Evolutionary conservation across 805 yeast species (phyloP).

Genomic region (Starmerella bombicola): DNA sequence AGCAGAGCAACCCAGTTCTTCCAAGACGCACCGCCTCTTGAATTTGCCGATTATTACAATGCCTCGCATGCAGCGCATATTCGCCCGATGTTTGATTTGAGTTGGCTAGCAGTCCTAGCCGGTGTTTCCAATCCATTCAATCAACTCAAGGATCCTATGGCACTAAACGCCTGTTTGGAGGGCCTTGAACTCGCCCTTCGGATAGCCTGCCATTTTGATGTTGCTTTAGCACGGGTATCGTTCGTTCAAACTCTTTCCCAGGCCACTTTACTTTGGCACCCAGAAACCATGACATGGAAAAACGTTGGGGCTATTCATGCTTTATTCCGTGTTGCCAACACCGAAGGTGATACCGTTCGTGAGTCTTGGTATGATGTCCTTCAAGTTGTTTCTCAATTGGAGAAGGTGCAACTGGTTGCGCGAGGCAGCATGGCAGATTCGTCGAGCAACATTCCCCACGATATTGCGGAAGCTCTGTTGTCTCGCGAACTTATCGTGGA

Average conservation of each 20-base stretch:
- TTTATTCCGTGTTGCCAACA: conserved; percentile 60
- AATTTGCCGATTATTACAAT: conserved; percentile 51
- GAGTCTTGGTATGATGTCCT: conserved; percentile 78
- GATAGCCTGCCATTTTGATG: conserved; percentile 70
- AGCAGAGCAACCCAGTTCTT: conserved; percentile 78
- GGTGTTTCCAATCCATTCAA: conserved; percentile 89
- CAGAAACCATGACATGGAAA: conserved; percentile 63
- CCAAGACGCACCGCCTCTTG: conserved; percentile 35
- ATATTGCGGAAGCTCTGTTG: conserved; percentile 27
- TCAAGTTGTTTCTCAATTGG: conserved; percentile 76
- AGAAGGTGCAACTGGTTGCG: conserved; percentile 79
- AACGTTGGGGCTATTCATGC: conserved; percentile 70
- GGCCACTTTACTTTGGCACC: conserved; percentile 63
- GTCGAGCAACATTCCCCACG: conserved; percentile 15
- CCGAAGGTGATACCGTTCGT: conserved; percentile 63
- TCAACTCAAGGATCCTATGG: conserved; percentile 55
- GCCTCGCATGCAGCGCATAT: conserved; percentile 87
- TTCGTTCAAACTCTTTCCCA: conserved; percentile 84
- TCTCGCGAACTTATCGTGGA: conserved; percentile 33
- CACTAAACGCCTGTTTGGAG: conserved; percentile 45
- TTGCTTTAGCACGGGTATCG: conserved; percentile 75
- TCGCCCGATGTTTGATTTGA: conserved; percentile 78
- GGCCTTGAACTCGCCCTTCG: conserved; percentile 75
- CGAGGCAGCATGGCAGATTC: conserved; percentile 41
- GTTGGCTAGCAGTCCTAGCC: conserved; percentile 96